Percentiles rank a stretch among this genome's conserved stretches.
These are phyloP conservation scores for Colletotrichum salicis DNA, from an alignment of 2,329 filamentous ascomycete species.

Conservation along the genomic window DNA sequence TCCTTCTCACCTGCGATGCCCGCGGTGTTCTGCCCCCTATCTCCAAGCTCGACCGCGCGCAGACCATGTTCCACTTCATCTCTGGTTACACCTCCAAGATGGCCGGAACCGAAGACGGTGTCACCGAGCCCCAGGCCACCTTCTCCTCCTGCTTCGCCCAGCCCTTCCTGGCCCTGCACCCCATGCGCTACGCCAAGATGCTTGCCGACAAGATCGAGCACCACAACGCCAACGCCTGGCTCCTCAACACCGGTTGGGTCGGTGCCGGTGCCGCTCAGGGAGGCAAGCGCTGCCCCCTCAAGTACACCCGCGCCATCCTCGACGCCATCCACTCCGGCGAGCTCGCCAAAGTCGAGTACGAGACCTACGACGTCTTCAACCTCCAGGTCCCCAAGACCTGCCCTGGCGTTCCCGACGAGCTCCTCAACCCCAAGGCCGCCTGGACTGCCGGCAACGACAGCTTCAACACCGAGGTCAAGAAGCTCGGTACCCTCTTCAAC, in stretches of 20 bases:
- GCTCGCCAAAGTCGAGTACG: conserved; percentile 91
- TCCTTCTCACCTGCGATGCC: conserved; percentile 95
- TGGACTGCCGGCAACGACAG: conserved; percentile 86
- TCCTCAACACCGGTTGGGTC: conserved; percentile 98
- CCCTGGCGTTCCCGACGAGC: conserved; percentile 86
- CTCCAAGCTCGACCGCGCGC: conserved; percentile 91
- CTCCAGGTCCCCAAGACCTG: conserved; percentile 93
- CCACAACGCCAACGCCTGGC: conserved; percentile 96
- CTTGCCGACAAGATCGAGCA: conserved; percentile 96
- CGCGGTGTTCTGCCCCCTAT: conserved; percentile 97
- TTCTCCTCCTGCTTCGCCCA: conserved; percentile 99
- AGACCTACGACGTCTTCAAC: conserved; percentile 97
- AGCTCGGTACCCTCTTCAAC: conserved; percentile 88
- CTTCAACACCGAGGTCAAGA: conserved; percentile 89
- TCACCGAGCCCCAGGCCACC: conserved; percentile 96
- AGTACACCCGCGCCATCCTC: conserved; percentile 98
- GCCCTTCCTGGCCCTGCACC: conserved; percentile 97
- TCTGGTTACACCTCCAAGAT: conserved; percentile 99
- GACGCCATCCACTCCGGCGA: conserved; percentile 98
- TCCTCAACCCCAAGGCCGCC: conserved; percentile 92
- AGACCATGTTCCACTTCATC: conserved; percentile 99
- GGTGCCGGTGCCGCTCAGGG: conserved; percentile 90
- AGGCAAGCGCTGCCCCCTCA: conserved; percentile 96
- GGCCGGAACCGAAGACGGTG: conserved; percentile 97
- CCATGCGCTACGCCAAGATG: conserved; percentile 99